Percentiles rank a stretch among this genome's conserved stretches.
Evolutionary conservation across 768 basidiomycete species (phyloP).

Genomic region (Panaeolus papilionaceus): DNA sequence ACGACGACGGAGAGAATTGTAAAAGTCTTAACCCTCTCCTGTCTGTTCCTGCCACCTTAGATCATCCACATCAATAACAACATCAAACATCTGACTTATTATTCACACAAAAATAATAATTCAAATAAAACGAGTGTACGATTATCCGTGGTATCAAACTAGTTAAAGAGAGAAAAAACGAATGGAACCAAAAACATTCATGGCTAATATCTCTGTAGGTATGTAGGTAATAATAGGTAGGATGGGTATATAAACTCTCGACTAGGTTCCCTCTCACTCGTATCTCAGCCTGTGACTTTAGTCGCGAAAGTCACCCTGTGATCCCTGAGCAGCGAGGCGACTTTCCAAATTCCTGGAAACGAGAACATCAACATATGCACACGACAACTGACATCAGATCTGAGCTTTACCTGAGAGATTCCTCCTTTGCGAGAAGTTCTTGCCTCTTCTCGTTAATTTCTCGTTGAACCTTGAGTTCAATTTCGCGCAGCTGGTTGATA

Average conservation of each 20-base stretch:
- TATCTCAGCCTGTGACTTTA: slow-evolving; percentile 36
- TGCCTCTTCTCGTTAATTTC: slow-evolving; percentile 99
- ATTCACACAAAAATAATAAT: slow-evolving; percentile 36
- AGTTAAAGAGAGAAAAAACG: slow-evolving; percentile 30
- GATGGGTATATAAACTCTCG: slow-evolving; percentile 18
- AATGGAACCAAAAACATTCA: slow-evolving; percentile 28
- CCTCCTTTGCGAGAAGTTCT: slow-evolving; percentile 95
- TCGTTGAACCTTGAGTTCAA: slow-evolving; percentile 96
- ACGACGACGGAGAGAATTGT: slow-evolving; percentile 18
- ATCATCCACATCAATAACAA: slow-evolving; percentile 29
- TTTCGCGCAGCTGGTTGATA: slow-evolving; percentile 80
- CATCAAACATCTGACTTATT: slow-evolving; percentile 21
- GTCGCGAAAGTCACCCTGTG: slow-evolving; percentile 79
- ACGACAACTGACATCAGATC: slow-evolving; percentile 25
- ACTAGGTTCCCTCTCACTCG: neutral
- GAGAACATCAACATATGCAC: slow-evolving; percentile 15
- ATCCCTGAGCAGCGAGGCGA: slow-evolving; percentile 88
- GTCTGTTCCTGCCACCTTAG: slow-evolving; percentile 25
- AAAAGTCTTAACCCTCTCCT: slow-evolving; percentile 21
- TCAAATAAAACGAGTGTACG: slow-evolving; percentile 26
- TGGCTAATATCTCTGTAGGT: slow-evolving; percentile 4
- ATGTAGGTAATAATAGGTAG: slow-evolving; percentile 13
- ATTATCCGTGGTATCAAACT: slow-evolving; percentile 40
- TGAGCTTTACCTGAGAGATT: slow-evolving; percentile 73
- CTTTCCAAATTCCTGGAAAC: slow-evolving; percentile 81